Evolutionary conservation across 2,329 filamentous ascomycete genomes (phyloP).

Genomic region (Colletotrichum navitas): DNA sequence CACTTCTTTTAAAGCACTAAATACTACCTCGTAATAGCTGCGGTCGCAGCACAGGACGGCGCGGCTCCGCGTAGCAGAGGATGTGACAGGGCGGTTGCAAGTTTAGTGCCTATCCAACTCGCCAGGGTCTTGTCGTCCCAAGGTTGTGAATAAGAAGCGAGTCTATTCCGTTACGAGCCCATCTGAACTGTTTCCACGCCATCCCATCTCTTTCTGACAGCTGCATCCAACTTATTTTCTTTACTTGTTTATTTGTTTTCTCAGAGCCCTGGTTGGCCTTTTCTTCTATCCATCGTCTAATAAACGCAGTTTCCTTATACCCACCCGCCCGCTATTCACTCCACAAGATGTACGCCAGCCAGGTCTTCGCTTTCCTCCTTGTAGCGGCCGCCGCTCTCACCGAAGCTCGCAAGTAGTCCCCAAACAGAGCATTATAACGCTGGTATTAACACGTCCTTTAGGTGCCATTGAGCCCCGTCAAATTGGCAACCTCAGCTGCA

Average conservation of each 20-base stretch:
- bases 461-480: background rate
- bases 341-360: background rate
- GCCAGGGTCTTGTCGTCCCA: background rate
- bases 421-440: background rate
- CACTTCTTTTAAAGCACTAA: background rate
- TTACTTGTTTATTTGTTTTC: background rate
- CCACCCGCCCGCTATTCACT: background rate
- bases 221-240: background rate
- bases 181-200: background rate
- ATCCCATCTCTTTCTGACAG: background rate
- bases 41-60: background rate
- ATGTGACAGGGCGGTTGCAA: background rate
- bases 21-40: background rate
- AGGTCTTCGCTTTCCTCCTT: constrained; percentile 1
- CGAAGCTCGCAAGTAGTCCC: background rate
- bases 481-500: background rate
- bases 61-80: background rate
- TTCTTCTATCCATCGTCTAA: background rate
- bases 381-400: constrained; percentile 1
- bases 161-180: background rate
- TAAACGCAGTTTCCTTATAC: background rate
- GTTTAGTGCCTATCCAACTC: background rate
- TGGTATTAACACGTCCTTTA: background rate
- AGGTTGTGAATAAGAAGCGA: background rate
- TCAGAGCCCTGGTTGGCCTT: constrained; percentile 3